These are phyloP conservation scores for Botrytis elliptica DNA, from an alignment of 2,329 filamentous ascomycete genomes.

Conservation along the genomic window DNA sequence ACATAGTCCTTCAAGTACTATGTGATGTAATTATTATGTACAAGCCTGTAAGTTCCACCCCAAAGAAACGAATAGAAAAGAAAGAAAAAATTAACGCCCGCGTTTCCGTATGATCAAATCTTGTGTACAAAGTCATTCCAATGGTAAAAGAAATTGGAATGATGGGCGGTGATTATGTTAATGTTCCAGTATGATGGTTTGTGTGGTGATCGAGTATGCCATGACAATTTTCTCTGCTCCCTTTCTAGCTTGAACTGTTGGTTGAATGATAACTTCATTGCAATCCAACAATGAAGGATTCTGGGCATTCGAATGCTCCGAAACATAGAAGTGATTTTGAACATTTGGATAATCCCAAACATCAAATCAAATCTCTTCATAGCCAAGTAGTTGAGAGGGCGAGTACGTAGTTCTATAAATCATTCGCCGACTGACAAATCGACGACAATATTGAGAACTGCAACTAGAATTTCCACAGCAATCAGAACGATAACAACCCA, in stretches of 20 bases:
- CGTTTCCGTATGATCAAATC: neutral
- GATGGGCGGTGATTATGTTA: neutral
- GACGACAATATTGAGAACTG: slow-evolving; percentile 90
- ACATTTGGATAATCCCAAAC: neutral
- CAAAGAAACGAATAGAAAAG: too few relatives aligned
- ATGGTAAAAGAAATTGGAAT: neutral
- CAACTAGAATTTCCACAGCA: slow-evolving; percentile 90
- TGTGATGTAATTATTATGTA: slow-evolving; percentile 5
- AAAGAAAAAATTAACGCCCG: neutral
- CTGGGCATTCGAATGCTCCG: neutral
- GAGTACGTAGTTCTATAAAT: neutral
- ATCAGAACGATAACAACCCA: slow-evolving; percentile 97
- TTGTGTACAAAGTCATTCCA: neutral
- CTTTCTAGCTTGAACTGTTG: neutral
- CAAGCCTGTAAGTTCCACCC: neutral
- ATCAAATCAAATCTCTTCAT: neutral
- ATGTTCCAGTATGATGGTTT: neutral
- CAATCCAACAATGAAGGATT: neutral
- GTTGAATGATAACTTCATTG: neutral
- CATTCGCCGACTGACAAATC: slow-evolving; percentile 72
- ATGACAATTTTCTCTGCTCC: neutral
- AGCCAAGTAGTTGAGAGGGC: neutral
- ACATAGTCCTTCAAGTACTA: neutral
- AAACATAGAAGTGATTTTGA: neutral
- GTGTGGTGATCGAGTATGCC: neutral